Conservation (phyloP, 805 yeast genomes). For the Candida nitratophila region DNA sequence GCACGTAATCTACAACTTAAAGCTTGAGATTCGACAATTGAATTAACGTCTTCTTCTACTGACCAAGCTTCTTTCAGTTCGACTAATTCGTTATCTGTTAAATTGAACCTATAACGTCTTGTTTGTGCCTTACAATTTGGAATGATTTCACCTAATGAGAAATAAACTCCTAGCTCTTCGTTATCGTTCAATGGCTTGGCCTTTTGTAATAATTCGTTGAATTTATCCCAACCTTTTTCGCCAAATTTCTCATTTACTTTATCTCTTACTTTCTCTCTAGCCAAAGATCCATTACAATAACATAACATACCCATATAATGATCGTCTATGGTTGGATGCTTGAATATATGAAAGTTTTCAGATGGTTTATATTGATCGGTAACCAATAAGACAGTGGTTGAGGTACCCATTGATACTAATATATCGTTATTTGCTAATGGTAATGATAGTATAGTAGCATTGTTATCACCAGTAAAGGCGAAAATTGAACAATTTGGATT, state of each 20-base stretch:
- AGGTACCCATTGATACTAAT: constrained; percentile 79
- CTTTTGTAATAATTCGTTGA: constrained; percentile 45
- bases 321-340: constrained; percentile 72
- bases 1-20: constrained; percentile 75
- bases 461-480: constrained; percentile 86
- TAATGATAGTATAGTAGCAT: constrained; percentile 79
- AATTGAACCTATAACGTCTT: constrained; percentile 40
- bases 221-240: constrained; percentile 49
- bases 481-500: constrained; percentile 47
- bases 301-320: constrained; percentile 94
- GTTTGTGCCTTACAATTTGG: constrained; percentile 71
- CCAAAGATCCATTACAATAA: constrained; percentile 85
- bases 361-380: constrained; percentile 76
- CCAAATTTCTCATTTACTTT: constrained; percentile 41
- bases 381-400: constrained; percentile 81
- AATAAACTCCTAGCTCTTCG: constrained; percentile 63
- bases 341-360: constrained; percentile 76
- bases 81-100: constrained; percentile 22
- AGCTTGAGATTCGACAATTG: constrained; percentile 84
- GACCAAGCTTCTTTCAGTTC: constrained; percentile 33
- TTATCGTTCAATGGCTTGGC: constrained; percentile 27
- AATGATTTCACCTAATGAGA: constrained; percentile 86
- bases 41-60: constrained; percentile 58
- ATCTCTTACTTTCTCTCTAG: constrained; percentile 72
- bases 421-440: constrained; percentile 74